Base-by-base conservation (phyloP, 192 early-diverging fungal genomes). In the Coemansia sp. region DNA sequence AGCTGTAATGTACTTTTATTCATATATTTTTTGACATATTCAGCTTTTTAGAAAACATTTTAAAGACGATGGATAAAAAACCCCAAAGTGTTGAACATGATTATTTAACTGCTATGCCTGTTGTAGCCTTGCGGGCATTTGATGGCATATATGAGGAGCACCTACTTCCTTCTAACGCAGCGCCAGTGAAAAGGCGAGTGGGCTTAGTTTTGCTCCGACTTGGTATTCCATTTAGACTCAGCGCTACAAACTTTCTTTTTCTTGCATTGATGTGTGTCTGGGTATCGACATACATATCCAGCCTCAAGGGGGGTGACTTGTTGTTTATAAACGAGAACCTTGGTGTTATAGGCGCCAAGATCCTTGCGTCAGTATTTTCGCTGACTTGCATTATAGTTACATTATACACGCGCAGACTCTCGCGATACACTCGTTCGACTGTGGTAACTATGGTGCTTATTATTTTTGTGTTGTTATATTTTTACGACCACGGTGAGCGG, bases 401-500 rank as follows among this genome's bases (percentile, higher is more conserved):
- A 71, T 80, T 86, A 10, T 74, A 74, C 54, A 31, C 75, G 5
- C 54, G 79, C 29, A 70, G 72, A 20, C 73, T 86, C 60, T 82
- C 50, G 51, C 51, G 22, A 6, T 46, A 27, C 66, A 82, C 69
- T 8, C 85, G 63, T 14, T 46, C 39, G 9, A 46, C 14, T 17
- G 39, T 17, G 19, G 30, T 46, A 22, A 31, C n/a, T 39, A 70
- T 39, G 27, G 31, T 66, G 17, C 24, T 63, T 22, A 30, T 46
- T 17, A 70, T 61, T 4, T 75, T 46, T 36, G 56, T 22, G 10
- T 55, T 57, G n/a, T 66, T 86, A 27, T 85, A 86, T 56, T 60
- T 51, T 8, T 86, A 83, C 66, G 85, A 86, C 67, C 81, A 85
- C 20, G 85, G 85, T 52, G 85, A 86, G 58, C 66, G 78, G n/a